Evolutionary conservation across 805 yeast genomes (phyloP), one percentile per base, ranked within the genome.

Genomic region (Candida krabiensis): DNA sequence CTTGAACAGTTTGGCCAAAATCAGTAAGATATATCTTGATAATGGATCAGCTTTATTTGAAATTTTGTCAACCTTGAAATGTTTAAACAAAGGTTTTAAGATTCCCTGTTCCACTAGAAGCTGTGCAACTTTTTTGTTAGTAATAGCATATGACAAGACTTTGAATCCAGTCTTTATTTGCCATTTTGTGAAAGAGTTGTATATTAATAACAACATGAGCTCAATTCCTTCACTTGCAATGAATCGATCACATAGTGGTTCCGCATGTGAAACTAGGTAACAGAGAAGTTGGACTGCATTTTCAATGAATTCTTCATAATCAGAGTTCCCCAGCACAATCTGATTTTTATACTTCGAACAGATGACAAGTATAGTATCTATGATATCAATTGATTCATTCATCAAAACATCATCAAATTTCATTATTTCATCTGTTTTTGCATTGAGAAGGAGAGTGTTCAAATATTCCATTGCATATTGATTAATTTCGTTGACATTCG

Each of bases 381-480:
- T 24, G 3, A 50, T 17, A 26, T 44, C 41, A 3, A 12, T 9
- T 4, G 35, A 30, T 12, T 13, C 18, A 14, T 13, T 29, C 12
- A 17, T 6, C 2, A 32, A 12, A 12, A 14, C 16, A 11, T 18
- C 5, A 18, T 34, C 33, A 22, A 43, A 41, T 4, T 5, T 4
- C 13, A 19, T 17, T 8, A 44, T 5, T 9, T 24, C 31, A 4
- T 17, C 24, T 8, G 11, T 23, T 11, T 27, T 17, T 4, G 25
- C 11, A 1, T 31, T 26, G 9, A 41, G 15, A 2, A 50, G 30
- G 13, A 50, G 31, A 11, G 42, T 37, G 19, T 34, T 35, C 7
- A 47, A 21, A 28, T 41, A 50, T 27, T 50, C 53, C 30, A 43
- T 43, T 7, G 49, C 30, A 24, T 47, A 47, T 30, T 46, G 53